Evolutionary conservation across 176 grass and related monocot genomes (phyloP), one percentile per base, ranked within the genome.

Genomic region (Pharus latifolius): DNA sequence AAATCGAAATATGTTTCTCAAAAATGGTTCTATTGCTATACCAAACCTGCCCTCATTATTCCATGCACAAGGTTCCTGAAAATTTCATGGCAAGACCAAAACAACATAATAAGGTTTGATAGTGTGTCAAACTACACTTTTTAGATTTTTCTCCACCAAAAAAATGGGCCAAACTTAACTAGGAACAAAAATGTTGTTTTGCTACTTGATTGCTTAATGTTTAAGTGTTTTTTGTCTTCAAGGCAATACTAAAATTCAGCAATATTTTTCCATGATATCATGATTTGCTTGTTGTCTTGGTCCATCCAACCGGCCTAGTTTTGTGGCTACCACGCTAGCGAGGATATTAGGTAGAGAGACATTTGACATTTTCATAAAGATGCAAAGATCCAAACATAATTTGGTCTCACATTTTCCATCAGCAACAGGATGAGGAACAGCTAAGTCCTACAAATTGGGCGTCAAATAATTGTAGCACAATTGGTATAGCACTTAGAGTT

Each of bases 221-320:
- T 2, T 14, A 20, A 56, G n/a, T 49, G 27, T 31, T 74, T 12
- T 49, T 49, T 7, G 43, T 35, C 43, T 12, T 49, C 13, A 61
- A 49, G 56, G 14, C 40, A 49, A 23, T 28, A 16, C 12, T 28
- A 59, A 46, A 33, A 61, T 23, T 2, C 10, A 30, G 10, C 55
- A 20, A 25, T 31, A 26, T 16, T 32, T 58, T 9, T 56, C 15
- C 53, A 31, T n/a, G n/a, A n/a, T 38, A 22, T 37, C 37, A 28
- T 70, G 41, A 60, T 48, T 47, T 42, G 28, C 28, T 24, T 60
- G 5, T 57, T 29, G 27, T 30, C 11, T 3, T 30, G 28, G n/a
- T n/a, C n/a, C n/a, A n/a, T 46, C 42, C 55, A 16, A 56, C 56
- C 56, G 56, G 18, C 56, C 71, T 74, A 74, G 18, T 20, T n/a